phyloP scores from a whole-genome alignment of 75 land plant genomes.

The Selaginella moellendorffii region DNA sequence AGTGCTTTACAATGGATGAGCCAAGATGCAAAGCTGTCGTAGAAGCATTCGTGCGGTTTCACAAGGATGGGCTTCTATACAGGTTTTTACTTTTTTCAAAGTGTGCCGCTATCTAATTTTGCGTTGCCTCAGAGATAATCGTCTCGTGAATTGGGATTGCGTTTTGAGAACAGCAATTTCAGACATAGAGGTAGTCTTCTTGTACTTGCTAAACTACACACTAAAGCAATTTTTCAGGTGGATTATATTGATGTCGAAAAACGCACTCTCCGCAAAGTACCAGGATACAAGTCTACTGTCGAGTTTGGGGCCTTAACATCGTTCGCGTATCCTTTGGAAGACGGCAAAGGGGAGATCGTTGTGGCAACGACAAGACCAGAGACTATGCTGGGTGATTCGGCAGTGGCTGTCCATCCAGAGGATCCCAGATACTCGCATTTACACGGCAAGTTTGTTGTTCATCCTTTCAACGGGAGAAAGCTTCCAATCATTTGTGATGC shows the following conservation, averaged over 20 bases:
- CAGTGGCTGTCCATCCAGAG: slow-evolving; percentile 85
- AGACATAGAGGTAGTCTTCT: slow-evolving; percentile 70
- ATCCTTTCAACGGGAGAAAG: slow-evolving; percentile 80
- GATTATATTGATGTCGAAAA: slow-evolving; percentile 68
- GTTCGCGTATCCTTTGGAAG: slow-evolving; percentile 90
- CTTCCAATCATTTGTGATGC: slow-evolving; percentile 84
- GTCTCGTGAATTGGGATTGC: slow-evolving; percentile 95
- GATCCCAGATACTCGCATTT: slow-evolving; percentile 65
- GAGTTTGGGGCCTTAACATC: slow-evolving; percentile 93
- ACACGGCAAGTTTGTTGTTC: slow-evolving; percentile 78
- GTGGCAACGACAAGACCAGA: slow-evolving; percentile 96
- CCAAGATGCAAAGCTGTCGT: slow-evolving; percentile 71
- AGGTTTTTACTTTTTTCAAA: slow-evolving; percentile 27
- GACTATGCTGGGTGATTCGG: slow-evolving; percentile 97
- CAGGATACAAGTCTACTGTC: slow-evolving; percentile 68
- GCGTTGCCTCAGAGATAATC: slow-evolving; percentile 43
- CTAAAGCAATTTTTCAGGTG: slow-evolving; percentile 60
- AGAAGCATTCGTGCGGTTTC: slow-evolving; percentile 81
- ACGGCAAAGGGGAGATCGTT: slow-evolving; percentile 57
- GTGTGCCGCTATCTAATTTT: not conserved
- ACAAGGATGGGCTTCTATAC: slow-evolving; percentile 71
- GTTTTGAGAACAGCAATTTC: slow-evolving; percentile 81
- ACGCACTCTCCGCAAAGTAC: slow-evolving; percentile 52
- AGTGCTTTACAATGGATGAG: slow-evolving; percentile 98
- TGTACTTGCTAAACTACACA: not conserved